Evolutionary conservation across 805 yeast genomes (phyloP), one percentile per base, ranked within the genome.

Genomic region (Kluyveromyces aestuarii): DNA sequence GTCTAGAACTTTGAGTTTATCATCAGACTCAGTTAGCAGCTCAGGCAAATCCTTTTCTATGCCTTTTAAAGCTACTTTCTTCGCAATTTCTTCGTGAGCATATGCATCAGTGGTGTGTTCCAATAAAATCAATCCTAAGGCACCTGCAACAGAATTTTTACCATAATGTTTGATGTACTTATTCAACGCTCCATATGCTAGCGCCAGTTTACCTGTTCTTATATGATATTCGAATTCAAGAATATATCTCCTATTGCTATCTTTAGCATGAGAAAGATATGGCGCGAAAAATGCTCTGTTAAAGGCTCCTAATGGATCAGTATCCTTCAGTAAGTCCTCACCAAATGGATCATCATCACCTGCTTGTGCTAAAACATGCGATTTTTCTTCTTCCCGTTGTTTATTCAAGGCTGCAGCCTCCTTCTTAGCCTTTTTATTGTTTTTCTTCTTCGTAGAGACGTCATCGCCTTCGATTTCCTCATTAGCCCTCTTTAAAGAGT

Each of bases 301-400:
- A 50, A 82, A 72, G 13, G 67, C 65, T 8, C 70, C 73, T 44
- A 81, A 55, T 45, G 81, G 72, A 16, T 70, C 60, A 38, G 68
- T 57, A 35, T 67, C 57, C 2, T 57, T 41, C 52, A 64, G 54
- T 37, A 73, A 60, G 37, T 69, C 66, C 27, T 72, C 72, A 35
- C 88, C 91, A 52, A 81, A 73, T 2, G 80, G 74, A 68, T 84
- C 90, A 6, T 67, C 64, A 50, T 81, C 87, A 16, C 74, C 72
- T 19, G 62, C 47, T 38, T 66, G 69, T 0, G 75, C 73, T 25
- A 63, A 53, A 14, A 71, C 59, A 47, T 68, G 66, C 2, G 72
- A 67, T 43, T 75, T 72, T 50, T 83, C 76, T 30, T 77, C 82
- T 53, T 74, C 72, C 54, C 77, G 76, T 62, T 78, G 80, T 43